Base-by-base conservation (phyloP, 352 stramenopile genomes). In the Plasmopara muralis region DNA sequence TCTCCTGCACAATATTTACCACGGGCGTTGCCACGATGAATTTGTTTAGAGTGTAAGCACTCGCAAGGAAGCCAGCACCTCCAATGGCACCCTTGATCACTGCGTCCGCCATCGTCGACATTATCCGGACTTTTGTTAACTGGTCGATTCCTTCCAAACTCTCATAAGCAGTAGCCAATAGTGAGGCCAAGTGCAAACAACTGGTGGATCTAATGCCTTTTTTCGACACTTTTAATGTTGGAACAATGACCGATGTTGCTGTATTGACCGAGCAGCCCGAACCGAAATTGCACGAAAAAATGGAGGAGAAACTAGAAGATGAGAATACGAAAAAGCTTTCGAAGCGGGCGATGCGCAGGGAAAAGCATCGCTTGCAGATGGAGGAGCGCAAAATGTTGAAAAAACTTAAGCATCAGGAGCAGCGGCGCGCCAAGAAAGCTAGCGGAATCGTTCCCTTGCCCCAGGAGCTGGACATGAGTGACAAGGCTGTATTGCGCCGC, bases 341-440 rank as follows among this genome's bases (percentile, higher is more conserved):
- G 18, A 86, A 84, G 70, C 72, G 77, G 40, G 66, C 68, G 1
- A 72, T 74, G 50, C 68, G 70, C 29, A 76, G 72, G 46, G 68
- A 78, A 47, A 89, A 88, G 63, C 74, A 66, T n/a, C 70, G 64
- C 5, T 62, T 68, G 53, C 70, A 75, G 47, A 92, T 62, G 66
- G 74, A 95, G 52, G 74, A 89, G 54, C 83, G 83, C 50, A 95
- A 94, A 50, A 74, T 76, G 51, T 67, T 88, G 28, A 97, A 97
- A 63, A 94, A 95, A 53, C 60, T 77, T 48, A 72, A 85, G 55
- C 72, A 66, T 30, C 70, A 81, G 50, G 58, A 74, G 47, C 62
- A 76, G 50, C 73, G 75, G 57, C 64, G 71, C 33, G 43, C 29
- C 14, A 72, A 72, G 42, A 58, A 67, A 41, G 62, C 52, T 50